Percentiles rank a stretch among this genome's conserved stretches.
phyloP scores from a whole-genome alignment of 371 early-diverging fungal genomes.

The Ordospora colligata region DNA sequence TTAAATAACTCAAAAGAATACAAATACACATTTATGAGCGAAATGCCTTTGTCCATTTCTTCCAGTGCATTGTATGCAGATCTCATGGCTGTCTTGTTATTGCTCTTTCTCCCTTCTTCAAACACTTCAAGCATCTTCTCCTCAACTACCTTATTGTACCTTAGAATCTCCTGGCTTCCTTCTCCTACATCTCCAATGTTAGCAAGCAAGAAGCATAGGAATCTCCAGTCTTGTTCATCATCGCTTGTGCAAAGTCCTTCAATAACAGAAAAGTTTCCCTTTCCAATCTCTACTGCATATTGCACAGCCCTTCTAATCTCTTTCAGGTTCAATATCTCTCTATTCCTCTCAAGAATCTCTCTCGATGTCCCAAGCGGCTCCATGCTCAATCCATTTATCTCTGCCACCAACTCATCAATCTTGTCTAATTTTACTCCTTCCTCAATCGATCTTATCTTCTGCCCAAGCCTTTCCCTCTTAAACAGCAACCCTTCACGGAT shows the following conservation, averaged over 20 bases:
- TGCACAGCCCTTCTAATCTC: constrained; percentile 28
- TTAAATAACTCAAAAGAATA: constrained; percentile 22
- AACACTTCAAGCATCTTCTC: constrained; percentile 43
- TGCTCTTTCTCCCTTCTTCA: constrained; percentile 1
- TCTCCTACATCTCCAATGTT: neutral
- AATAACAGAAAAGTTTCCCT: constrained; percentile 24
- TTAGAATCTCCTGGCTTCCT: neutral
- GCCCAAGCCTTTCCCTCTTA: constrained; percentile 43
- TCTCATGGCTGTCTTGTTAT: constrained; percentile 15
- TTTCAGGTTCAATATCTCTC: constrained; percentile 42
- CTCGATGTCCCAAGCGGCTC: constrained; percentile 36
- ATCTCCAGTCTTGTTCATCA: constrained; percentile 38
- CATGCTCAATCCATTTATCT: constrained; percentile 3
- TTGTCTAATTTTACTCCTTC: neutral
- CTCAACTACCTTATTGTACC: constrained; percentile 4
- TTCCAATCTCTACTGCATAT: constrained; percentile 40
- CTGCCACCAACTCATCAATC: constrained; percentile 8
- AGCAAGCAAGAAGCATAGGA: constrained; percentile 30
- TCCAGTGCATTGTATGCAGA: constrained; percentile 10
- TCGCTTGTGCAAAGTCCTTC: constrained; percentile 25
- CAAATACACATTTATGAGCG: constrained; percentile 28
- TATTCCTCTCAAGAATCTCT: constrained; percentile 37
- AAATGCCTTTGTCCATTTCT: constrained; percentile 23
- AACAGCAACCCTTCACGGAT: constrained; percentile 49
- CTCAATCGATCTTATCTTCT: neutral